Percentiles rank a stretch among this genome's conserved stretches.
These are phyloP conservation scores for Cylindrotheca closterium DNA, from an alignment of 108 stramenopile genomes.

Conservation along the genomic window DNA sequence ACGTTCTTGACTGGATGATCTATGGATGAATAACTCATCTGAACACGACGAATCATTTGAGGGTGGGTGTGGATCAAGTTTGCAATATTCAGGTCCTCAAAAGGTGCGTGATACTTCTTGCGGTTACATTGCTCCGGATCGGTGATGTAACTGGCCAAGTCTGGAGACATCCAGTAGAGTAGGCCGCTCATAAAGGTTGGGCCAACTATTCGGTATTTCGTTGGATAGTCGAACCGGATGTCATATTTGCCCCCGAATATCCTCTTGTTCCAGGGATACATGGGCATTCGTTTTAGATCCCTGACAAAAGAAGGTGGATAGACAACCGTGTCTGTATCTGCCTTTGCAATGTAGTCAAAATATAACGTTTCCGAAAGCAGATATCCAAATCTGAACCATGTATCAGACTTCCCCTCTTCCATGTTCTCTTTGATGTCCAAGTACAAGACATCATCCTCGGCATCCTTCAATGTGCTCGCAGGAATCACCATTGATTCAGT, in stretches of 20 bases:
- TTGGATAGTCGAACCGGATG: constrained; percentile 7
- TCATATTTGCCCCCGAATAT: constrained; percentile 22
- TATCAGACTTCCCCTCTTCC: constrained; percentile 29
- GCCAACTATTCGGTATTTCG: constrained; percentile 6
- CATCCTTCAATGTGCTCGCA: neutral
- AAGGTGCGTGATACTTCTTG: constrained; percentile 7
- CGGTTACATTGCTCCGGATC: constrained; percentile 17
- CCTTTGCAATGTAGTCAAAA: constrained; percentile 29
- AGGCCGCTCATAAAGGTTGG: constrained; percentile 25
- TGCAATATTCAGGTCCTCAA: constrained; percentile 27
- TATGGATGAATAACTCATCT: neutral
- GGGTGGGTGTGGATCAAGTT: constrained; percentile 22
- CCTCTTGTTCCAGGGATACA: constrained; percentile 20
- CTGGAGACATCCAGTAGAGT: constrained; percentile 24
- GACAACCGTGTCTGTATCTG: constrained; percentile 22
- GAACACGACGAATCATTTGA: constrained; percentile 6
- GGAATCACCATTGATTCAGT: neutral
- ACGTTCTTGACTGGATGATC: constrained; percentile 12
- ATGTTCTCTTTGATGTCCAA: constrained; percentile 33
- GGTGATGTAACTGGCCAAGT: constrained; percentile 27
- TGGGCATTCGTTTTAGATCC: neutral
- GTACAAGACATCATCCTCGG: constrained; percentile 15
- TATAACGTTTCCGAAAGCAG: constrained; percentile 2
- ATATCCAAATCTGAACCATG: constrained; percentile 18
- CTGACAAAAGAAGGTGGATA: constrained; percentile 17